Base-by-base conservation (phyloP, 169 alveolate species). In the Neospora caninum region DNA sequence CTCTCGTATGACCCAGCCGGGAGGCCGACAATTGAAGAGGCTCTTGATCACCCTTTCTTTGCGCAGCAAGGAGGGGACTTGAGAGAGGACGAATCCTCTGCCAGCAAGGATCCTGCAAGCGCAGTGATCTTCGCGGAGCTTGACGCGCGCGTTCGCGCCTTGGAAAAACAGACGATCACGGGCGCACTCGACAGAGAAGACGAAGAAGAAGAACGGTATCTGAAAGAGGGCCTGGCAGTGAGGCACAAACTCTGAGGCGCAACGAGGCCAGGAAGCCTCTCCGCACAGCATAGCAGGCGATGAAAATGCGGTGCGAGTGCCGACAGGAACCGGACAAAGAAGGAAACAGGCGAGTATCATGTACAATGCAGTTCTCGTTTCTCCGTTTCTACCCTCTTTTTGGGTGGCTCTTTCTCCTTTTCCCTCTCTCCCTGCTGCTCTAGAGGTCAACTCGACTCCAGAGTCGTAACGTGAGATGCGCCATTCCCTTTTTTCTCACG, bases 1-100 rank as follows among this genome's bases (percentile, higher is more conserved):
- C 88, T 92, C 0, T 43, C 92, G 27, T 83, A 43, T 58, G 88
- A 92, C 31, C 88, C 92, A 20, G 16, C n/a, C 39, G 67, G 67
- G 49, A 91, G 95, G 34, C 91, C 83, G 29, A 54, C 92, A 31
- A n/a, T 92, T 0, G 95, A 92, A 64, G 95, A 54, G 80, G 95
- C 95, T 20, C 70, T 92, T 13, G 87, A 73, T 0, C 95, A 92
- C 45, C 87, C 87, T 16, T 92, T 83, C 49, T 42, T 83, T 45
- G 73, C 31, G 73, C 25, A 64, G 25, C 73, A 64, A 4, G 73
- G 20, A 22, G 73, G 31, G n/a, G 7, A 64, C 0, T 64, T 29
- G 73, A 16, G 25, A 16, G 20, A 22, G 73, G 7, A 64, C 73
- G n/a, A 27, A 64, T 9, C 1, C 34, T 64, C 31, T 9, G 20